Base-by-base conservation (phyloP, 805 yeast species). In the Saccharomyces mikatae region DNA sequence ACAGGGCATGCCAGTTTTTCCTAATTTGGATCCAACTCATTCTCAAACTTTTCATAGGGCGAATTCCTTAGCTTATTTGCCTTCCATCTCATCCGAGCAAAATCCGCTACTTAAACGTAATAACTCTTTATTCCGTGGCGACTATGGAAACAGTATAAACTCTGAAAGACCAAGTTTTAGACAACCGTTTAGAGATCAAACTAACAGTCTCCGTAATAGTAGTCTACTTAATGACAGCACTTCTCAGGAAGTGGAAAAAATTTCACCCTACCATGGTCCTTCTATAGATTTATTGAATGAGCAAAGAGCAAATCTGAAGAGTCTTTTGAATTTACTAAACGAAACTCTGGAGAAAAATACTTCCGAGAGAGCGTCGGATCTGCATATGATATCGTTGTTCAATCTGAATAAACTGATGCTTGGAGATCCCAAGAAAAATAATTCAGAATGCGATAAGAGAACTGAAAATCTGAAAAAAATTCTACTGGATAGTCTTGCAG, bases 401-500 rank as follows among this genome's bases (percentile, higher is more conserved):
- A 69, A 69, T 53, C 64, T 68, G 17, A 65, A 66, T 52, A 69
- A 66, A 53, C 52, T 68, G 21, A 62, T 66, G 8, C 54, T 67
- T 46, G 65, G 65, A 29, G 58, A 46, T 14, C 48, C 48, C 28
- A 46, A 54, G 27, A 47, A 52, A 21, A 47, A 47, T 24, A 51
- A 49, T 10, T 24, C 28, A n/a, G 57, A 54, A 26, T 46, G 52
- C 14, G 54, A 51, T 41, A 54, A 49, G 24, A 54, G 52, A 9
- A 31, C 59, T 0, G 51, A 58, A 26, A 59, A 59, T 21, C 51
- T 69, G 50, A 66, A 64, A 28, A 66, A 55, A 51, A 63, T 62
- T 5, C 48, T 69, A 22, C 51, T 69, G 47, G 67, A 69, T 50
- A 66, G 71, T 60, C 52, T 69, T 26, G 72, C 73, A 3, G 70